Conservation (phyloP, 108 stramenopile species). For the Cyclostephanos tholiformis region DNA sequence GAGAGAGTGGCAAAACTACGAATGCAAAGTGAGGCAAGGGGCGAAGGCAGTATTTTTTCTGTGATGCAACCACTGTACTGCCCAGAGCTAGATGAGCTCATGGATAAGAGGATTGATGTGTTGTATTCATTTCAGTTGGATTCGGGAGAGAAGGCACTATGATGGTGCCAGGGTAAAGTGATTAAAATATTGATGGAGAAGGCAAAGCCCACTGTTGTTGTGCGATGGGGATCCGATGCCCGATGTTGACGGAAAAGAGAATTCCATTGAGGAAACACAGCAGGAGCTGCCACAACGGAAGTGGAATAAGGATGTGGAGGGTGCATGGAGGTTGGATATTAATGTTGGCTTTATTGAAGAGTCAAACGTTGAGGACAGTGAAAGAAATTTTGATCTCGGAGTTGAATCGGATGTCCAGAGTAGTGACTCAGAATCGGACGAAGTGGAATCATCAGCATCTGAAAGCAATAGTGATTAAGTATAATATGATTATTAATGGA, state of each 20-base stretch:
- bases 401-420: too few species aligned
- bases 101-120: constrained; percentile 18
- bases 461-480: too few species aligned
- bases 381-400: too few species aligned
- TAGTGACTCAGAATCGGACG: too few species aligned
- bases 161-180: constrained; percentile 20
- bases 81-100: constrained; percentile 10
- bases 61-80: constrained; percentile 13
- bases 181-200: not conserved
- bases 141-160: not conserved
- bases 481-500: too few species aligned
- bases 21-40: constrained; percentile 3
- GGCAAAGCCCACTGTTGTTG: not conserved
- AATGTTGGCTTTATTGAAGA: not conserved
- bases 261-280: too few species aligned
- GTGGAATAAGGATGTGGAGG: constrained; percentile 15
- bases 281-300: constrained; percentile 1
- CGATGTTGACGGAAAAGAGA: too few species aligned
- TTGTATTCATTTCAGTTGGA: constrained; percentile 8
- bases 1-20: too few species aligned
- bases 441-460: too few species aligned
- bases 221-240: too few species aligned
- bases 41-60: constrained; percentile 17
- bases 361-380: too few species aligned
- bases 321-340: constrained; percentile 14